These are phyloP conservation scores for Macroventuria anomochaeta DNA, from an alignment of 2,329 filamentous ascomycete genomes.

Conservation along the genomic window DNA sequence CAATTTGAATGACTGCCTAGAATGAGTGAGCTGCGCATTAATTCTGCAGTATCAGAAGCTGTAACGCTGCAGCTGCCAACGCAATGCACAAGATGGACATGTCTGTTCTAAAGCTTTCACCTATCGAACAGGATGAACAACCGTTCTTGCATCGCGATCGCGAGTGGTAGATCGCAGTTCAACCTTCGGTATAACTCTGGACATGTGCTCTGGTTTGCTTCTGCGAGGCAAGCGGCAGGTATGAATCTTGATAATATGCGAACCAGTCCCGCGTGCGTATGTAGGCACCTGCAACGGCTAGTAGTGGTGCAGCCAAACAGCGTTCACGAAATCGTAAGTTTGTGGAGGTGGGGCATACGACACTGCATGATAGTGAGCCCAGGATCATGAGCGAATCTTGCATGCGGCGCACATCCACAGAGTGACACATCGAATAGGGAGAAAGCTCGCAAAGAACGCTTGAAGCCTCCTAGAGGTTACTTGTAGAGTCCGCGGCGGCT, in stretches of 20 bases:
- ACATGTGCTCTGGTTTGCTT: slow-evolving; percentile 1
- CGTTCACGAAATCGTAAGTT: slow-evolving; percentile 10
- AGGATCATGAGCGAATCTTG: slow-evolving; percentile 36
- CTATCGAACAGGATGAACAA: no score
- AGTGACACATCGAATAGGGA: slow-evolving; percentile 15
- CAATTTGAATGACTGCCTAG: no score
- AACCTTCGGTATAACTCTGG: slow-evolving; percentile 1
- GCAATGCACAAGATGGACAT: no score
- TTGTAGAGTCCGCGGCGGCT: neutral
- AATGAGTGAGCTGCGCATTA: no score
- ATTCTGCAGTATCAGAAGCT: no score
- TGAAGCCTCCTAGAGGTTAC: neutral
- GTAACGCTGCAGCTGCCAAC: no score
- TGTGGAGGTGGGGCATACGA: slow-evolving; percentile 20
- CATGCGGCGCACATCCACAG: slow-evolving; percentile 28
- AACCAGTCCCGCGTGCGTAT: slow-evolving; percentile 11
- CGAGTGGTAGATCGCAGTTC: slow-evolving; percentile 4
- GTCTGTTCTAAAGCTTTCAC: no score
- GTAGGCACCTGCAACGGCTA: slow-evolving; percentile 18
- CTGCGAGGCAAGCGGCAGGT: slow-evolving; percentile 5
- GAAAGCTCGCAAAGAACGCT: slow-evolving; percentile 11
- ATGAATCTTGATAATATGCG: slow-evolving; percentile 11
- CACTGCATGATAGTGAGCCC: slow-evolving; percentile 20
- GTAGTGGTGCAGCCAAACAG: slow-evolving; percentile 17
- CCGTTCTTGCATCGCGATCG: slow-evolving; percentile 6